Evolutionary conservation across 2,329 filamentous ascomycete genomes (phyloP).

Genomic region (Alternaria rosae): DNA sequence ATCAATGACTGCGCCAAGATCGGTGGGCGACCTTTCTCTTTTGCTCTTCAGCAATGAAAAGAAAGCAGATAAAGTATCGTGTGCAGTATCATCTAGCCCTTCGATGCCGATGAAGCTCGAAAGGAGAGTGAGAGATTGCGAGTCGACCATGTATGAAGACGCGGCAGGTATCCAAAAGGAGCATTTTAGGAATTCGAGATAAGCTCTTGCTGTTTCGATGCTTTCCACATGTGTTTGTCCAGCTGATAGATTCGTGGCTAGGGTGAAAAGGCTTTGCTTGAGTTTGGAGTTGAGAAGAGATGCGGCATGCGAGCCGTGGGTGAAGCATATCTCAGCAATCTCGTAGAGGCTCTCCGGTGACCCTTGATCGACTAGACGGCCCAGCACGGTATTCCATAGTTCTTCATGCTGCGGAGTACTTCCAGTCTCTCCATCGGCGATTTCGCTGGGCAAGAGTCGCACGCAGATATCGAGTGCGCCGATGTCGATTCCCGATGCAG

Average conservation of each 20-base stretch:
- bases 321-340: constrained; percentile 35
- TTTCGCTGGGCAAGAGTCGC: constrained; percentile 22
- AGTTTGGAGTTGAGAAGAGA: constrained; percentile 20
- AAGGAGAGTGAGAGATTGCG: constrained; percentile 22
- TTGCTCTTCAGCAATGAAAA: constrained; percentile 21
- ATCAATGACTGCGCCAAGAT: constrained; percentile 17
- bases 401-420: constrained; percentile 6
- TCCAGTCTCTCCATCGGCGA: neutral
- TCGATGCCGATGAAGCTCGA: constrained; percentile 29
- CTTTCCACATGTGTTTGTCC: neutral
- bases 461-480: constrained; percentile 33
- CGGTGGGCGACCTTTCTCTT: neutral
- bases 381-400: constrained; percentile 27
- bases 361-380: constrained; percentile 21
- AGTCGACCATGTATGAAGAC: constrained; percentile 28
- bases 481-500: constrained; percentile 24
- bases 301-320: constrained; percentile 23
- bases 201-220: constrained; percentile 13
- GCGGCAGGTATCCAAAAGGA: constrained; percentile 40
- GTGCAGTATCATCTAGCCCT: constrained; percentile 28
- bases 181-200: constrained; percentile 40
- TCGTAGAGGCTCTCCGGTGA: constrained; percentile 29
- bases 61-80: constrained; percentile 41
- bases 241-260: constrained; percentile 2
- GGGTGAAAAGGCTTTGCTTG: constrained; percentile 2